Evolutionary conservation across 768 basidiomycete genomes (phyloP).

Genomic region (Lactarius deliciosus): DNA sequence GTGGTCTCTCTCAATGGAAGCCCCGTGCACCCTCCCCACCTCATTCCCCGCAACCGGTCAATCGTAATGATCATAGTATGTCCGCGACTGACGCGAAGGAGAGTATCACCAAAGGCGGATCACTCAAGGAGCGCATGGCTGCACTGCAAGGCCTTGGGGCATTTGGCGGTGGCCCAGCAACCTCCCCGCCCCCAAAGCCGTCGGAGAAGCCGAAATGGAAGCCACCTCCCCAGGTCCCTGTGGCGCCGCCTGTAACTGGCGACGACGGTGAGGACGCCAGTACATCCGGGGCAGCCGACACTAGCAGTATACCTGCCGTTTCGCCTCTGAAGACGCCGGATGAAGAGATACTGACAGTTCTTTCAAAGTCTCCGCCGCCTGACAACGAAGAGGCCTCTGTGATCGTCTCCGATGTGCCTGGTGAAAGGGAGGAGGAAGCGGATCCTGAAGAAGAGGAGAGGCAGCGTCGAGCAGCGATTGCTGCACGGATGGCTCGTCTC

Average conservation of each 20-base stretch:
- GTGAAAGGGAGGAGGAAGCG: constrained; percentile 36
- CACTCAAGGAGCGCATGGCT: constrained; percentile 93
- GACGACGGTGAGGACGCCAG: constrained; percentile 36
- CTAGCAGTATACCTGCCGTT: constrained; percentile 15
- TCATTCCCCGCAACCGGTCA: constrained; percentile 36
- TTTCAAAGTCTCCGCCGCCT: constrained; percentile 18
- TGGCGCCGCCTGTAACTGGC: constrained; percentile 45
- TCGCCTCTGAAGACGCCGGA: constrained; percentile 16
- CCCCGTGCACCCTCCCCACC: constrained; percentile 55
- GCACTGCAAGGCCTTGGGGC: constrained; percentile 83
- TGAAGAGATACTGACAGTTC: constrained; percentile 16
- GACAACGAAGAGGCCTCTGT: constrained; percentile 31
- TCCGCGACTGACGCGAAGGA: constrained; percentile 86
- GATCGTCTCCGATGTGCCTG: constrained; percentile 29
- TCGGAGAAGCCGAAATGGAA: constrained; percentile 85
- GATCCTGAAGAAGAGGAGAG: constrained; percentile 72
- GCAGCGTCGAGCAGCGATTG: constrained; percentile 81
- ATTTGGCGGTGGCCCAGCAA: constrained; percentile 56
- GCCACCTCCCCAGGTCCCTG: constrained; percentile 56
- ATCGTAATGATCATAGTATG: constrained; percentile 48
- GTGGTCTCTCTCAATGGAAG: constrained; percentile 64
- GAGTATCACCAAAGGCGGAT: constrained; percentile 76
- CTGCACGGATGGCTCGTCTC: constrained; percentile 89
- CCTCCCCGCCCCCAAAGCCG: constrained; percentile 59
- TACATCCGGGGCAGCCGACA: constrained; percentile 13